Evolutionary conservation across 2,329 filamentous ascomycete genomes (phyloP), one percentile per base, ranked within the genome.

Genomic region (Diaporthe sp.): DNA sequence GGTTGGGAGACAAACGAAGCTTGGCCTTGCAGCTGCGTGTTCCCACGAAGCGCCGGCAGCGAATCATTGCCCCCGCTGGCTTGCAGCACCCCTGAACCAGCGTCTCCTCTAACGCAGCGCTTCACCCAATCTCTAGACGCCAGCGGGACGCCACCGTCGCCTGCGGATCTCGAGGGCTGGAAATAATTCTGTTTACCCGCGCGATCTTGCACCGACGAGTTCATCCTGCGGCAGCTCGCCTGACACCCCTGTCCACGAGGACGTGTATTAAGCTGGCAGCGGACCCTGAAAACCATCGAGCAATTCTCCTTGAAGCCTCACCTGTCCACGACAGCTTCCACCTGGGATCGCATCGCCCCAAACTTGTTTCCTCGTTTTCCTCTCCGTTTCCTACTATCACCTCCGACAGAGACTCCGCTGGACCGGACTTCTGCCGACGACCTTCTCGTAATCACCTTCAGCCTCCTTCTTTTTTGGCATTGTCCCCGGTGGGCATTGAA

Each of bases 111-210:
- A 75, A 76, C 68, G 37, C 70, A 71, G 73, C 68, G 73, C 73
- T 71, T 76, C 75, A 75, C 72, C 70, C 73, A 76, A 76, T 76
- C 75, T 76, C 73, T 75, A 76, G 61, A 73, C 75, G 75, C 75
- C 73, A 75, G 70, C 75, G 39, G 44, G 37, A 70, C 62, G 53
- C 34, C 65, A 60, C 65, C 73, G 53, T 44, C 67, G 57, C 65
- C 57, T 46, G 73, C 73, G 60, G 74, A 71, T 74, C 68, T 67
- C 68, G 58, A 62, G 25, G 39, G 53, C 75, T 74, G 49, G 72
- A 65, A 75, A 75, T 76, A 75, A 68, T 70, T 34, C 68, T 49
- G 34, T 58, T 58, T 62, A 73, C 53, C 74, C 71, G 65, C 70
- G 46, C 65, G 39, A 65, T n/a, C 58, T 60, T 74, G 75, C 39